These are phyloP conservation scores for Ophiostoma fasciatum DNA, from an alignment of 2,329 filamentous ascomycete species.

Conservation along the genomic window DNA sequence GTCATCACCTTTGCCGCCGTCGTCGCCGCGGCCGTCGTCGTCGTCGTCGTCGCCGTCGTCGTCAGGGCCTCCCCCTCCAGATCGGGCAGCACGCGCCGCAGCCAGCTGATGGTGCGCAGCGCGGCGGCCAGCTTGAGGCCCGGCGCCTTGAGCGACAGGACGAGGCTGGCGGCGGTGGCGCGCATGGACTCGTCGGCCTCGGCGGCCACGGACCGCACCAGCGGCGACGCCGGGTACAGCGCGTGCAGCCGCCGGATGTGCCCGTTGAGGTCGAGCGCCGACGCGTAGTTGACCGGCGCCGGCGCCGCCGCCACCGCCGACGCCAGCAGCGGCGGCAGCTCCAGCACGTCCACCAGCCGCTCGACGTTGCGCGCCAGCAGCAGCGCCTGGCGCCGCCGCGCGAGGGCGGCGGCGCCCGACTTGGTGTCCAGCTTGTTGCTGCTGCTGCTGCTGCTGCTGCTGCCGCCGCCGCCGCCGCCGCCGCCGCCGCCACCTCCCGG, in stretches of 20 bases:
- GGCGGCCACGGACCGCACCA: slow-evolving; percentile 56
- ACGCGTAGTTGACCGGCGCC: slow-evolving; percentile 61
- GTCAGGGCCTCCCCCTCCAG: slow-evolving; percentile 32
- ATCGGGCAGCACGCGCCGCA: slow-evolving; percentile 75
- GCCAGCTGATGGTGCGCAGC: slow-evolving; percentile 81
- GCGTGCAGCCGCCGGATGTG: slow-evolving; percentile 78
- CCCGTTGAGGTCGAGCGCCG: slow-evolving; percentile 80
- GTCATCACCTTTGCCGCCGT: neutral
- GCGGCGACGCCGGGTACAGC: slow-evolving; percentile 63
- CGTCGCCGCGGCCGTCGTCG: slow-evolving; percentile 12
- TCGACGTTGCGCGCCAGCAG: slow-evolving; percentile 77
- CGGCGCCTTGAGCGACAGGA: slow-evolving; percentile 60
- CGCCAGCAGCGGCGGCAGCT: slow-evolving; percentile 72
- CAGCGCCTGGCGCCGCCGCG: slow-evolving; percentile 62
- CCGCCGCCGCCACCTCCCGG: slow-evolving; percentile 57
- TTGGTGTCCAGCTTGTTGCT: neutral
- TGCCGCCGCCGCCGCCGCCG: slow-evolving; percentile 34
- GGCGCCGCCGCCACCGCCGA: slow-evolving; percentile 53
- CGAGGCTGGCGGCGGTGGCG: slow-evolving; percentile 72
- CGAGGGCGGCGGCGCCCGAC: slow-evolving; percentile 28
- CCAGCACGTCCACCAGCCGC: slow-evolving; percentile 76
- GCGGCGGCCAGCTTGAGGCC: slow-evolving; percentile 78
- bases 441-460: slow-evolving; percentile 22
- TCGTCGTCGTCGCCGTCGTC: slow-evolving; percentile 1
- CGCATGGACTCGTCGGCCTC: slow-evolving; percentile 83